phyloP scores from a whole-genome alignment of 129 eudicot genomes.

The Flaveria linearis region DNA sequence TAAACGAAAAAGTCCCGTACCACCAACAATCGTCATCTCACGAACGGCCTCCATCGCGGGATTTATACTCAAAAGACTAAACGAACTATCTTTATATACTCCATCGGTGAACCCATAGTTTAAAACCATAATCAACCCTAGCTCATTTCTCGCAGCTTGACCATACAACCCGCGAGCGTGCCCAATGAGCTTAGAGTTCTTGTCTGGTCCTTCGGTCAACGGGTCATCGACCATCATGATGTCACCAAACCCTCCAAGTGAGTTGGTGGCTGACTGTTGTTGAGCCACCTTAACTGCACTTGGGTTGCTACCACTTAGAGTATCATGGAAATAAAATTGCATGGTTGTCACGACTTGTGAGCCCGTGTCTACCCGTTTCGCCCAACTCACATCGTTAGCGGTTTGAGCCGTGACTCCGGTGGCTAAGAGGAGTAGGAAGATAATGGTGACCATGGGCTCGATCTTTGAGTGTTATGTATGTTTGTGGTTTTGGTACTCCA shows the following conservation, averaged over 20 bases:
- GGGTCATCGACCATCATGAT: conserved; percentile 64
- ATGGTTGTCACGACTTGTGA: conserved; percentile 55
- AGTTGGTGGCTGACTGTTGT: conserved; percentile 42
- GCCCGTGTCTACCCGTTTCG: conserved; percentile 47
- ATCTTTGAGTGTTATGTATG: conserved; percentile 30
- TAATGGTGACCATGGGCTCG: conserved; percentile 2
- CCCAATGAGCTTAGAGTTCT: conserved; percentile 58
- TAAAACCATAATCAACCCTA: conserved; percentile 52
- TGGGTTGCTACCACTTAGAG: conserved; percentile 48
- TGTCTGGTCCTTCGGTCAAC: conserved; percentile 65
- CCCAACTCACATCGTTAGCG: conserved; percentile 43
- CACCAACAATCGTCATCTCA: conserved; percentile 78
- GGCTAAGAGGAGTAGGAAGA: conserved; percentile 27
- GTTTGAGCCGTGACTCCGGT: conserved; percentile 34
- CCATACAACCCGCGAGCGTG: conserved; percentile 77
- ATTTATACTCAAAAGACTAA: conserved; percentile 59
- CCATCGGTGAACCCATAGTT: conserved; percentile 58
- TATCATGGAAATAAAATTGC: conserved; percentile 80
- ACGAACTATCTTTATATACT: conserved; percentile 65
- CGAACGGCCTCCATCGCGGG: conserved; percentile 42
- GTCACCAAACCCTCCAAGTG: conserved; percentile 51
- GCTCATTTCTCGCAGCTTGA: conserved; percentile 45
- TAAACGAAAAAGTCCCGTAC: conserved; percentile 75
- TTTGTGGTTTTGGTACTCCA: conserved; percentile 1
- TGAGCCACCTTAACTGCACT: conserved; percentile 54